These are phyloP conservation scores for Porcisia deanei DNA, from an alignment of 208 protist genomes.

Conservation along the genomic window DNA sequence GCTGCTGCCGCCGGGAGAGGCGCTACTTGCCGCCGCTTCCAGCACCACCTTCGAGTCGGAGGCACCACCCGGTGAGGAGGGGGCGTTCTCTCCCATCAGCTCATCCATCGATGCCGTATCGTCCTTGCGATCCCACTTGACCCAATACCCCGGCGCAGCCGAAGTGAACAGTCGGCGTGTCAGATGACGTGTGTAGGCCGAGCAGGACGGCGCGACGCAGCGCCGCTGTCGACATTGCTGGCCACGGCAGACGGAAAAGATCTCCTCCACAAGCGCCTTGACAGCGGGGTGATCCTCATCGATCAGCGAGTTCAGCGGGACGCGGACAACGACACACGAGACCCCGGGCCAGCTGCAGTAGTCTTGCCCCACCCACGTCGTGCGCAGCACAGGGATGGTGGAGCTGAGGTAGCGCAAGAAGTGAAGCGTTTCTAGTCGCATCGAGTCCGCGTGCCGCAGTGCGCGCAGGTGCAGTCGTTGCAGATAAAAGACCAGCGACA, in stretches of 20 bases:
- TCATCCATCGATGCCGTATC: conserved; percentile 35
- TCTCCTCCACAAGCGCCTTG: conserved; percentile 23
- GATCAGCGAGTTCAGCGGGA: conserved; percentile 45
- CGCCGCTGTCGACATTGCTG: conserved; percentile 18
- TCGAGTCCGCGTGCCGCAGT: conserved; percentile 55
- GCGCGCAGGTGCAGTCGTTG: conserved; percentile 49
- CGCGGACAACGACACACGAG: conserved; percentile 30
- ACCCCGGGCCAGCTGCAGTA: conserved; percentile 55
- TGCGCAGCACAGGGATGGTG: conserved; percentile 38
- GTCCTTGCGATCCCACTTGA: conserved; percentile 31
- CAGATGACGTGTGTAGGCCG: conserved; percentile 20
- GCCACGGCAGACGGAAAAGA: conserved; percentile 17
- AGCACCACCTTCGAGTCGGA: too few relatives aligned
- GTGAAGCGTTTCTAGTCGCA: conserved; percentile 64
- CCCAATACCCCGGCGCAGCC: conserved; percentile 27
- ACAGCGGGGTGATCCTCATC: conserved; percentile 40
- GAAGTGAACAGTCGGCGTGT: conserved; percentile 27
- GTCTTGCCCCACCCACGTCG: conserved; percentile 53
- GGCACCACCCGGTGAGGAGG: not conserved
- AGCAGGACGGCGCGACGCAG: conserved; percentile 17
- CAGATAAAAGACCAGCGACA: conserved; percentile 32
- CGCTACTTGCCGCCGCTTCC: too few relatives aligned
- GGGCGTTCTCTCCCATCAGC: conserved; percentile 17
- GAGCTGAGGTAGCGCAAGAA: conserved; percentile 42
- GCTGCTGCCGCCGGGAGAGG: not conserved